Evolutionary conservation across 192 early-diverging fungal species (phyloP).

Genomic region (Coemansia sp.): DNA sequence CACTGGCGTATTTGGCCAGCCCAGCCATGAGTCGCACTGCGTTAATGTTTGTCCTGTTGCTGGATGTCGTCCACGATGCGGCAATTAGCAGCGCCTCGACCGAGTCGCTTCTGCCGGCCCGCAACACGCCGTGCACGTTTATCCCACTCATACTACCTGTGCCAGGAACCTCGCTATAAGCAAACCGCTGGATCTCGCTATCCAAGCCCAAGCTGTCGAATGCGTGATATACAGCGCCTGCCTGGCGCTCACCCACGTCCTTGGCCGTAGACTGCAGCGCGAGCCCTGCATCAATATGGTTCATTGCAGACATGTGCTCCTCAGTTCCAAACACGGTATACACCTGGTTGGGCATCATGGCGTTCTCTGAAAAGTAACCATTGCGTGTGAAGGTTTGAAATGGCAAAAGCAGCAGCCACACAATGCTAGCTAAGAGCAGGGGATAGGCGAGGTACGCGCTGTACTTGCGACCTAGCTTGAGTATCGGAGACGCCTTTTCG

Average conservation of each 20-base stretch:
- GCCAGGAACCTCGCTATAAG: constrained; percentile 33
- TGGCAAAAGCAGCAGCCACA: constrained; percentile 70
- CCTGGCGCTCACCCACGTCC: constrained; percentile 5
- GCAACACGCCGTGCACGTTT: constrained; percentile 81
- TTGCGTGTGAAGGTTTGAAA: constrained; percentile 62
- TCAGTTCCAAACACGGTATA: constrained; percentile 32
- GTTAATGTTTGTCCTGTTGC: constrained; percentile 53
- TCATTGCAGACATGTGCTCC: constrained; percentile 33
- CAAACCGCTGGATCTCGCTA: constrained; percentile 44
- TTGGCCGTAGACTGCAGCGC: constrained; percentile 1
- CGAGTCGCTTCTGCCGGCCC: constrained; percentile 82
- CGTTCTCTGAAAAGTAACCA: constrained; percentile 80
- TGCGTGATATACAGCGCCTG: constrained; percentile 15
- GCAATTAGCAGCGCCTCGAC: constrained; percentile 87
- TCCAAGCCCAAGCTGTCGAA: constrained; percentile 43
- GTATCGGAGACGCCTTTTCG: constrained; percentile 46
- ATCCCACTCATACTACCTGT: constrained; percentile 50
- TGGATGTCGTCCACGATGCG: constrained; percentile 75
- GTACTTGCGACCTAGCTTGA: constrained; percentile 39
- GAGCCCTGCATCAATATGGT: constrained; percentile 18
- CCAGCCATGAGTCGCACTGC: constrained; percentile 41
- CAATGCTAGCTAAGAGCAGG: constrained; percentile 61
- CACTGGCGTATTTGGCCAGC: constrained; percentile 49
- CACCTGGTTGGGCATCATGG: constrained; percentile 73
- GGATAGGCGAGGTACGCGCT: constrained; percentile 57